Conservation (phyloP, 2,329 filamentous ascomycete species). For the Colletotrichum tamarilloi region DNA sequence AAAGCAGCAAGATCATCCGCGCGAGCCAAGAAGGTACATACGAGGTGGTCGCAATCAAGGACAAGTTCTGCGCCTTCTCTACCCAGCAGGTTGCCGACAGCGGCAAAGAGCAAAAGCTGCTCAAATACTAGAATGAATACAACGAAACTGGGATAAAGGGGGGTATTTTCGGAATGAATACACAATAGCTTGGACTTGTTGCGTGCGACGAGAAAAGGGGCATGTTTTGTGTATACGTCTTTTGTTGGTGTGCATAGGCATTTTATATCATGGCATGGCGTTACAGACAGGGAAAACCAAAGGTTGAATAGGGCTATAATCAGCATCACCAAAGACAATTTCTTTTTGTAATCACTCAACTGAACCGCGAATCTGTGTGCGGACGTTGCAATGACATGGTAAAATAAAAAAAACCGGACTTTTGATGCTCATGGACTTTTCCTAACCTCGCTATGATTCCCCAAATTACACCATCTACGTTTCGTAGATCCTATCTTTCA, state of each 20-base stretch:
- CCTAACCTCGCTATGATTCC: conserved; percentile 4
- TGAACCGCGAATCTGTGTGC: not conserved
- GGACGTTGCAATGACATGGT: too few species aligned
- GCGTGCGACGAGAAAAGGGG: not conserved
- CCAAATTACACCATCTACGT: not conserved
- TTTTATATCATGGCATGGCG: conserved; percentile 53
- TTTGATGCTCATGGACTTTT: not conserved
- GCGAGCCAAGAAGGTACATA: conserved; percentile 96
- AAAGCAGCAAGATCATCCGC: conserved; percentile 82
- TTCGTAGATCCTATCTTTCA: not conserved
- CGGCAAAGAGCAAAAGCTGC: conserved; percentile 56
- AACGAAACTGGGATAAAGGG: conserved; percentile 2
- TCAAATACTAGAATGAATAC: conserved; percentile 31
- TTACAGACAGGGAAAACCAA: conserved; percentile 34
- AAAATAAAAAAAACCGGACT: not conserved
- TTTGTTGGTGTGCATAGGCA: conserved; percentile 42
- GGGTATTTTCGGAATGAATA: not conserved
- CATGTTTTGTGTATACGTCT: conserved; percentile 26
- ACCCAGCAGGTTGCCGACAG: conserved; percentile 68
- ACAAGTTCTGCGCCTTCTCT: conserved; percentile 90
- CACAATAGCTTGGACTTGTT: conserved; percentile 7
- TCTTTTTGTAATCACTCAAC: conserved; percentile 9
- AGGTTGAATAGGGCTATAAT: conserved; percentile 33
- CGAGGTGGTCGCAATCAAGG: conserved; percentile 96
- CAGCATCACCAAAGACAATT: conserved; percentile 25